phyloP scores from a whole-genome alignment of 2,329 filamentous ascomycete species.

The Colletotrichum lupini region DNA sequence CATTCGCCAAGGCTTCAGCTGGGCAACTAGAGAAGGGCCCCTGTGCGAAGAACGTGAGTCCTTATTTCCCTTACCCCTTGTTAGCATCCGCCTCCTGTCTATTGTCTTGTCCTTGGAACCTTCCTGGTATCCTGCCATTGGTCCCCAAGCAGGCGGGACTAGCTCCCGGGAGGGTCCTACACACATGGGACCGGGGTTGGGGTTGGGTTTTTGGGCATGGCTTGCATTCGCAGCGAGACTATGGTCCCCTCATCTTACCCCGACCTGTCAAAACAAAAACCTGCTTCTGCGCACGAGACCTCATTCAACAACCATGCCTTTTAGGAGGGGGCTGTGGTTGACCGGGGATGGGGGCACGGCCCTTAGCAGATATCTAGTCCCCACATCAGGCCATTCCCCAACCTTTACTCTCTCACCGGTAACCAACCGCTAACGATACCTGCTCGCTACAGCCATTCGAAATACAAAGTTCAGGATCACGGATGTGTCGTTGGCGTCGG shows the following conservation, averaged over 20 bases:
- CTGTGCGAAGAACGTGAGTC: constrained; percentile 95
- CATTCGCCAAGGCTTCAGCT: constrained; percentile 95
- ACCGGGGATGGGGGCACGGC: constrained; percentile 29
- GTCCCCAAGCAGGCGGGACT: constrained; percentile 18
- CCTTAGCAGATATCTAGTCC: constrained; percentile 12
- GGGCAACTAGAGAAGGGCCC: constrained; percentile 94
- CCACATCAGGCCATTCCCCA: constrained; percentile 29
- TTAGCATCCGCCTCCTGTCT: constrained; percentile 25
- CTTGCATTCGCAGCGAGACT: constrained; percentile 28
- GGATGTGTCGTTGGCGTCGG: constrained; percentile 84
- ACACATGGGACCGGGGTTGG: constrained; percentile 23
- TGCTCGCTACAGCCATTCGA: constrained; percentile 76
- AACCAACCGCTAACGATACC: constrained; percentile 40
- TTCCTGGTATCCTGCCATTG: constrained; percentile 1
- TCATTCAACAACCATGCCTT: constrained; percentile 19
- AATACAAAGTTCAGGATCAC: constrained; percentile 98
- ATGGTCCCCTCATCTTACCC: constrained; percentile 9
- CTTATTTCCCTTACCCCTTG: constrained; percentile 28
- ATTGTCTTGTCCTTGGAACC: constrained; percentile 22
- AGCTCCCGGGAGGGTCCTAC: constrained; percentile 22
- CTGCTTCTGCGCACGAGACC: constrained; percentile 31
- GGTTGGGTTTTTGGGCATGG: constrained; percentile 25
- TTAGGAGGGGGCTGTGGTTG: constrained; percentile 14
- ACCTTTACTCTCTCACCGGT: constrained; percentile 9
- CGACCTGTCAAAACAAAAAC: constrained; percentile 14